Percentiles rank a stretch among this genome's conserved stretches.
phyloP scores from a whole-genome alignment of 805 yeast species.

The Lipomyces kockii region DNA sequence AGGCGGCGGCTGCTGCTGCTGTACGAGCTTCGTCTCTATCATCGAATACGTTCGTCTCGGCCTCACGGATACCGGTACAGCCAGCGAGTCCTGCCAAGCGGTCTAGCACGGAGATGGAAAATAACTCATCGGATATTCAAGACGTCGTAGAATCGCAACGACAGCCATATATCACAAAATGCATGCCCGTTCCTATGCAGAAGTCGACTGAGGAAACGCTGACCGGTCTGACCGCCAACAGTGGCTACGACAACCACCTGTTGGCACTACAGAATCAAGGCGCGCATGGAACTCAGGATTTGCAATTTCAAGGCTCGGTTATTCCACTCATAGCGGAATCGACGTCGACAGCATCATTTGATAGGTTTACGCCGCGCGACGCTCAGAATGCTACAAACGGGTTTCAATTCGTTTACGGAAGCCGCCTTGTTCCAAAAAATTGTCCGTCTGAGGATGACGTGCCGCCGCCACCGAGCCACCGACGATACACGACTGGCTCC shows the following conservation, averaged over 20 bases:
- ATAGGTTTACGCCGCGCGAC: slow-evolving; percentile 10
- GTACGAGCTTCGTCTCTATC: slow-evolving; percentile 20
- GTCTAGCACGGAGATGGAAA: not conserved
- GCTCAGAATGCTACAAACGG: not conserved
- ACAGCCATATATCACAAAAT: not conserved
- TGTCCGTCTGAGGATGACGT: not conserved
- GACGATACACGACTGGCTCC: slow-evolving; percentile 20
- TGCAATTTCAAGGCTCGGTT: not conserved
- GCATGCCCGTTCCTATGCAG: not conserved
- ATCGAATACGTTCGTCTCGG: slow-evolving; percentile 1
- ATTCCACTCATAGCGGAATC: slow-evolving; percentile 5
- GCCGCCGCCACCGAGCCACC: slow-evolving; percentile 9
- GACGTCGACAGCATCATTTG: not conserved
- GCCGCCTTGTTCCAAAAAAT: not conserved
- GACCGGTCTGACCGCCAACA: not conserved
- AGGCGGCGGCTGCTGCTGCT: slow-evolving; percentile 20
- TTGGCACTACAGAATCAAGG: not conserved
- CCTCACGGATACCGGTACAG: slow-evolving; percentile 11
- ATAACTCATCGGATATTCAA: not conserved
- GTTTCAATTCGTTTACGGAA: not conserved
- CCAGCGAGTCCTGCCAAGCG: slow-evolving; percentile 12
- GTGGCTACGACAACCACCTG: not conserved
- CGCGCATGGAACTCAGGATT: not conserved
- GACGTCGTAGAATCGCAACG: not conserved
- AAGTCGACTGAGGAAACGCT: not conserved